Conservation (phyloP, 2,329 filamentous ascomycete species). For the Trichoderma sp. region DNA sequence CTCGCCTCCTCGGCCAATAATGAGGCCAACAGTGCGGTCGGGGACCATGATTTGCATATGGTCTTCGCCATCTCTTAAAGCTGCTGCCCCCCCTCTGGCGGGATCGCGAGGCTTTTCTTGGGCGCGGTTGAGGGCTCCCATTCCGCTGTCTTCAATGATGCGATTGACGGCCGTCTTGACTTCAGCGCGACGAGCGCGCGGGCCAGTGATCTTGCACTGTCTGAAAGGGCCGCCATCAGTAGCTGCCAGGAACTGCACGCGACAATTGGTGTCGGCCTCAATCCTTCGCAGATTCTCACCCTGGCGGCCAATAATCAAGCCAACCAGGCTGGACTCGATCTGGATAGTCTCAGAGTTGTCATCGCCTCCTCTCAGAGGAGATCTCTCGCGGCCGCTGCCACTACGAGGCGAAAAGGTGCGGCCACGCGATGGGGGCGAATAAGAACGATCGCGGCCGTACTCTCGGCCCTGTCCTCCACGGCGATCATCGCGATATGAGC, state of each 20-base stretch:
- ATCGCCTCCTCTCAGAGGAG: slow-evolving; percentile 57
- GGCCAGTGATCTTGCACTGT: slow-evolving; percentile 83
- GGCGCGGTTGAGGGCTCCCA: slow-evolving; percentile 51
- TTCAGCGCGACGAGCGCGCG: slow-evolving; percentile 68
- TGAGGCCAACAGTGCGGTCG: slow-evolving; percentile 87
- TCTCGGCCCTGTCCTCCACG: slow-evolving; percentile 56
- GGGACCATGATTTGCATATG: slow-evolving; percentile 93
- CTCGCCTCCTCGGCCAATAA: slow-evolving; percentile 91
- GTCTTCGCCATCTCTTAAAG: slow-evolving; percentile 76
- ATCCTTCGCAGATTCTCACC: slow-evolving; percentile 87
- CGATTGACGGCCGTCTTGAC: slow-evolving; percentile 82
- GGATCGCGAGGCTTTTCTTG: slow-evolving; percentile 46
- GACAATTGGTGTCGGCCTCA: slow-evolving; percentile 77
- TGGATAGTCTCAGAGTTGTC: slow-evolving; percentile 80
- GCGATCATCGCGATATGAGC: slow-evolving; percentile 80
- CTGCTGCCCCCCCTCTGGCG: slow-evolving; percentile 43
- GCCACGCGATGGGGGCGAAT: slow-evolving; percentile 63
- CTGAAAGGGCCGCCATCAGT: slow-evolving; percentile 73
- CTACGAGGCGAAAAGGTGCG: slow-evolving; percentile 61
- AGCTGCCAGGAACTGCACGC: slow-evolving; percentile 84
- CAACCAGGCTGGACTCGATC: slow-evolving; percentile 84
- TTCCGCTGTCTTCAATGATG: slow-evolving; percentile 77
- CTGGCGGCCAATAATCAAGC: slow-evolving; percentile 85
- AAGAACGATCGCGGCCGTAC: slow-evolving; percentile 68
- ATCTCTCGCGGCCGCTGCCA: slow-evolving; percentile 58